phyloP scores from a whole-genome alignment of 768 basidiomycete genomes.

The Mycena amicta region DNA sequence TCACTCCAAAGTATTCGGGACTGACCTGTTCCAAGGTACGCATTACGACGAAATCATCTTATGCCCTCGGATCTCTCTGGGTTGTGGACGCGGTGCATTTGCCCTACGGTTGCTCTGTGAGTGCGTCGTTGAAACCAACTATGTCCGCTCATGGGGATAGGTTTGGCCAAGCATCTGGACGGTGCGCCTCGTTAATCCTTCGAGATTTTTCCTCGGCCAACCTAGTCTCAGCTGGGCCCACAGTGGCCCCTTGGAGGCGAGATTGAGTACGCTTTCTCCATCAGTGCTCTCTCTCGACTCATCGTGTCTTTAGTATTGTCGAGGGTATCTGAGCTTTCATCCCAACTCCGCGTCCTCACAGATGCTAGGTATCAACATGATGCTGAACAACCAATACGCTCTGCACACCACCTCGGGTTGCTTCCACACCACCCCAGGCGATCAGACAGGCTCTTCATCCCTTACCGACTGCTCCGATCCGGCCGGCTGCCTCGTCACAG shows the following conservation, averaged over 20 bases:
- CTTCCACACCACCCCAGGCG: slow-evolving; percentile 33
- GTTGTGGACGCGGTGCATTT: slow-evolving; percentile 50
- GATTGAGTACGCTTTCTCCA: slow-evolving; percentile 46
- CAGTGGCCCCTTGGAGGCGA: slow-evolving; percentile 51
- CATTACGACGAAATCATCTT: slow-evolving; percentile 45
- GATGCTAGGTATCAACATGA: slow-evolving; percentile 81
- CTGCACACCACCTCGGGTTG: slow-evolving; percentile 67
- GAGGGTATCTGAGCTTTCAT: neutral
- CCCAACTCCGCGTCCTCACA: slow-evolving; percentile 45
- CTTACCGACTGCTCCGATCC: slow-evolving; percentile 60
- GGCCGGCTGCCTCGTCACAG: slow-evolving; percentile 67
- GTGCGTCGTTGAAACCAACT: slow-evolving; percentile 17
- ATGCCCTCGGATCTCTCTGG: slow-evolving; percentile 46
- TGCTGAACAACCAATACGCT: slow-evolving; percentile 71
- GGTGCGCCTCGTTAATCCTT: slow-evolving; percentile 24
- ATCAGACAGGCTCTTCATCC: slow-evolving; percentile 52
- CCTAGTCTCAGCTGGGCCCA: slow-evolving; percentile 28
- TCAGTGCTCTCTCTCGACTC: no score
- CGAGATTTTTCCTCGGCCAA: neutral
- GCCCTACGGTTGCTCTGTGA: slow-evolving; percentile 55
- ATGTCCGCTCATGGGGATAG: slow-evolving; percentile 23
- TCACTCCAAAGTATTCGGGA: no score
- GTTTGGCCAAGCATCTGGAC: slow-evolving; percentile 58
- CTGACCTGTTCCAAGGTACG: slow-evolving; percentile 33
- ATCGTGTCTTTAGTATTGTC: neutral